Base-by-base conservation (phyloP, 2,329 filamentous ascomycete genomes). In the Trichoderma cornu-damae region DNA sequence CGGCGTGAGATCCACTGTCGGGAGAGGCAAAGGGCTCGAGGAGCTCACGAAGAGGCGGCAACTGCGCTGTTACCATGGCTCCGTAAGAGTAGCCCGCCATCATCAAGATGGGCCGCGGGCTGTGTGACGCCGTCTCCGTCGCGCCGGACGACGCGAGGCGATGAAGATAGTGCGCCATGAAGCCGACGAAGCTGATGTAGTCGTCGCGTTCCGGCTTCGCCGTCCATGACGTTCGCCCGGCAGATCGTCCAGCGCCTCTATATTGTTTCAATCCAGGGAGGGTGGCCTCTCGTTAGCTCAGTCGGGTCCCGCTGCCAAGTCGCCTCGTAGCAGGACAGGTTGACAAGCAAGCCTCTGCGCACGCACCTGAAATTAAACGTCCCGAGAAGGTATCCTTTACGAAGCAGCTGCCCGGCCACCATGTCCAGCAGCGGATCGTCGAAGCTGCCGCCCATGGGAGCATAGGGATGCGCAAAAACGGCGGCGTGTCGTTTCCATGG, bases 51-150 rank as follows among this genome's bases (percentile, higher is more conserved):
- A 86, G 72, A 0, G 84, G 77, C 0, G 90, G 89, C 0, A 96
- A 79, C 58, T 87, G 84, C 0, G 82, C 84, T 2, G 90, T 85
- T 37, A 97, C 82, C 67, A 96, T 81, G 4, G 90, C 89, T 42
- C 94, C 94, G 70, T 96, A 96, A 0, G 91, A 96, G 70, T 96
- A 96, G 11, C 92, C 92, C 2, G 82, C 87, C 6, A 94, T 76
- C 4, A 96, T 65, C 2, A 85, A 67, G 47, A 77, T 56, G 2
- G 71, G 73, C 1, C 62, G 63, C 2, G 57, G 40, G 14, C 32
- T 51, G 2, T 56, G 50, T 6, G 26, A 7, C 18, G 18, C 6
- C 9, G 24, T 3, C 20, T 57, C 52, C 4, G 46, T 7, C 20
- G 22, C 4, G 18, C 30, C 2, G 58, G 55, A 2, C 51, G 50